phyloP scores from a whole-genome alignment of 495 filamentous ascomycete species.

The Astrothelium subdiscretum region DNA sequence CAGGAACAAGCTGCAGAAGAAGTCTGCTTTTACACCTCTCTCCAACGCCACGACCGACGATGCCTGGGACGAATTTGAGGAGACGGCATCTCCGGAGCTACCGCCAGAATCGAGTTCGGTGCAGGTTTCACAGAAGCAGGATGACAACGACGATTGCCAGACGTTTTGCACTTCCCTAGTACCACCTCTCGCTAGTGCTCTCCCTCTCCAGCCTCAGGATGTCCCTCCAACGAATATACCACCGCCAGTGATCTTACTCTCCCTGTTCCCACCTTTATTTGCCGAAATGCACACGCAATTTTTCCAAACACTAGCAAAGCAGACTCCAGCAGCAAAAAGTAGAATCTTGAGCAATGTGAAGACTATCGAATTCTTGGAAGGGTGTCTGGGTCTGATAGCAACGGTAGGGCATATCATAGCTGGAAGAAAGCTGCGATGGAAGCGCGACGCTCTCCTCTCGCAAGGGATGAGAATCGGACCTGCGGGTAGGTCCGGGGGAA shows the following conservation, averaged over 20 bases:
- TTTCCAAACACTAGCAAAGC: constrained; percentile 33
- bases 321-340: constrained; percentile 41
- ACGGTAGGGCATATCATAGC: constrained; percentile 73
- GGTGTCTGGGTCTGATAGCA: constrained; percentile 34
- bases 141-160: neutral
- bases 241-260: constrained; percentile 70
- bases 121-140: neutral
- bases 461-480: constrained; percentile 78
- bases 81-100: constrained; percentile 5
- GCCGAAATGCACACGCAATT: constrained; percentile 32
- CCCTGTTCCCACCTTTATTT: constrained; percentile 57
- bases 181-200: constrained; percentile 4
- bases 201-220: constrained; percentile 12
- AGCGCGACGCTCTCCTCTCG: constrained; percentile 72
- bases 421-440: constrained; percentile 79
- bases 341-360: constrained; percentile 44
- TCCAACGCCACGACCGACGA: constrained; percentile 11
- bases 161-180: neutral
- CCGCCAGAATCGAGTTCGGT: neutral
- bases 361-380: constrained; percentile 41
- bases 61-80: constrained; percentile 28
- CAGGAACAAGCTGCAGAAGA: neutral
- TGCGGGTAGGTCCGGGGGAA: constrained; percentile 56
- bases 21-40: neutral
- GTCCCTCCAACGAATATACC: constrained; percentile 77